Evolutionary conservation across 2,329 filamentous ascomycete species (phyloP), one percentile per base, ranked within the genome.

Genomic region (Aspergillus candidus): DNA sequence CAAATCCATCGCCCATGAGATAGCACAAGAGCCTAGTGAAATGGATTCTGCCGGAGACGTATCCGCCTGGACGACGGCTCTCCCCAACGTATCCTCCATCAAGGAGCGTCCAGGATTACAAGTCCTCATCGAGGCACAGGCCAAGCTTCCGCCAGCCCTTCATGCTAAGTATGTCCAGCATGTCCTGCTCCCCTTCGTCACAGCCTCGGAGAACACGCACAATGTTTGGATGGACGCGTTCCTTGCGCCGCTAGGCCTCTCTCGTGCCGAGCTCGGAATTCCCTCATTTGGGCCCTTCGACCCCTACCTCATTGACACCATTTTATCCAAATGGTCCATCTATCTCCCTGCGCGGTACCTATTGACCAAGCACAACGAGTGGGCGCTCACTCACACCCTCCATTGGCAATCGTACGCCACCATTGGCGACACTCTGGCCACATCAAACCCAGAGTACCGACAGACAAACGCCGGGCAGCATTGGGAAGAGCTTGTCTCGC

Each of bases 211-310:
- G 3, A 32, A 34, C 8, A 44, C 50, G 15, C 54, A 55, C 46
- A 44, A 45, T 13, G 49, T 48, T n/a, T 58, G 55, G 55, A 54
- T 58, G 43, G 36, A 38, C 3, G 32, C 35, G 5, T 52, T 58
- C 18, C 46, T 56, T n/a, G 3, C n/a, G 1, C 36, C 43, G 11
- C 11, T 48, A 5, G 33, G 40, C 13, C 30, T 41, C 8, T 11
- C 29, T 27, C 22, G 22, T 11, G n/a, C 13, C 7, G 10, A 38
- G 44, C 17, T 27, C 22, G 22, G 22, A 6, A 27, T 27, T 27
- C 22, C 22, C 22, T 27, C 22, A 2, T 48, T 54, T 40, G 52
- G 55, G 8, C 49, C 55, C 1, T 57, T 56, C 40, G 11, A 35
- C 10, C n/a, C 29, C 8, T n/a, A 38, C 13, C 7, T 41, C 6